Evolutionary conservation across 208 protist genomes (phyloP), one percentile per base, ranked within the genome.

Genomic region (Leptomonas pyrrhocoris): DNA sequence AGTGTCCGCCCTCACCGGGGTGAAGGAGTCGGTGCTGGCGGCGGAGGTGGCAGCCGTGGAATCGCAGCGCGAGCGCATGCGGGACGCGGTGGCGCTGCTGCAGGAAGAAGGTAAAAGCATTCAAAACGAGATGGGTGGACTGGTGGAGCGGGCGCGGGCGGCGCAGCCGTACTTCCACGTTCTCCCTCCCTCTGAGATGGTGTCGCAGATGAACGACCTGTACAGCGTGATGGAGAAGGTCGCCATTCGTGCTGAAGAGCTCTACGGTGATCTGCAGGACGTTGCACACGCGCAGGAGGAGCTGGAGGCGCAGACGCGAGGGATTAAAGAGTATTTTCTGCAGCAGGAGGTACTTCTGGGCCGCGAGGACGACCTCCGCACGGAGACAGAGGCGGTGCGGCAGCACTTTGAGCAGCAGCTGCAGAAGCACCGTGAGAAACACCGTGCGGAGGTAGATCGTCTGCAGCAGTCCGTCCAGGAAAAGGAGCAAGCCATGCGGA

Each of bases 161-260:
- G 58, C 63, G 11, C 88, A 79, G 48, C 68, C 81, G 28, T 82
- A 94, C 65, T 96, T 96, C 76, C 92, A 94, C 65, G 63, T 94
- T 7, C 75, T 96, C 15, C 86, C 89, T 18, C 92, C 92, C 8
- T 79, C 79, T 0, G 92, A 94, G 67, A 94, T 96, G 89, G 83
- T 94, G 25, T 59, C 48, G 28, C 85, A 93, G 72, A 79, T 96
- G 80, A 94, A 94, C 68, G 85, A 94, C 59, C 79, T 96, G 27
- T 96, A 94, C 76, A 74, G 51, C 48, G 81, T 93, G 7, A 84
- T 92, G 82, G 89, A 96, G 58, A 81, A 85, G 68, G 81, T 96
- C 34, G 92, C 85, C 0, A 42, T 84, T 19, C 84, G 83, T 6
- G 81, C 84, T 13, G 79, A 91, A 54, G 83, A 88, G 27, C 61